Percentiles rank a stretch among this genome's conserved stretches.
These are phyloP conservation scores for Oxytropis ochrocephala DNA, from an alignment of 306 rosid genomes.

Conservation along the genomic window DNA sequence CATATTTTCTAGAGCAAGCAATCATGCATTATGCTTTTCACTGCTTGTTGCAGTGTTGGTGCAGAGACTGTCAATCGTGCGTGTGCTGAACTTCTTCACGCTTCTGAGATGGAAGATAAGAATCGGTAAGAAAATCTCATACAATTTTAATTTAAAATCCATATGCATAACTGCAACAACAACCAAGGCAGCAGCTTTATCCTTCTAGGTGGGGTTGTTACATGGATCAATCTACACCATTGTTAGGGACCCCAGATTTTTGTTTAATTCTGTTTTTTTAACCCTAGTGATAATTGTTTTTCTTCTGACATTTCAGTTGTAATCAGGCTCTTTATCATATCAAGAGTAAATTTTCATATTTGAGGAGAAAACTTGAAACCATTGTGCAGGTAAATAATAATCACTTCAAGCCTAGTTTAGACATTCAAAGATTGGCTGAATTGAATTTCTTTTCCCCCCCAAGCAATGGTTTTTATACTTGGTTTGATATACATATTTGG, in stretches of 20 bases:
- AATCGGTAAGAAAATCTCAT: slow-evolving; percentile 13
- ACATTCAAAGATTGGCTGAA: neutral
- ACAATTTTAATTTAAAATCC: neutral
- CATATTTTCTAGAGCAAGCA: too few species aligned
- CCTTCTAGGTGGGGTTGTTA: neutral
- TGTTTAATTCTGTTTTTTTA: neutral
- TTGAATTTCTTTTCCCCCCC: too few species aligned
- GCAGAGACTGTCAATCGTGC: slow-evolving; percentile 16
- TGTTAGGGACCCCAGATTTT: neutral
- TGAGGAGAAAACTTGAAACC: slow-evolving; percentile 21
- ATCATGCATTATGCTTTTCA: neutral
- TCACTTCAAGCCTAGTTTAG: neutral
- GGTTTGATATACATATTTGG: too few species aligned
- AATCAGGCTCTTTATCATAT: slow-evolving; percentile 7
- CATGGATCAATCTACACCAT: neutral
- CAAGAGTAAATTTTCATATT: slow-evolving; percentile 20
- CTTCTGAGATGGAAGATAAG: slow-evolving; percentile 15
- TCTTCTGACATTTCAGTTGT: slow-evolving; percentile 18
- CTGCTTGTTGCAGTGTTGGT: slow-evolving; percentile 17
- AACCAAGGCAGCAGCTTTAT: neutral
- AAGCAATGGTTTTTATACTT: too few species aligned
- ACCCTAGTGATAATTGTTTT: neutral
- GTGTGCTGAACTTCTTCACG: slow-evolving; percentile 18
- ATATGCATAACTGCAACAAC: neutral
- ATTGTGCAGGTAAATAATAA: slow-evolving; percentile 23